Base-by-base conservation (phyloP, 2,329 filamentous ascomycete species). In the Alternaria metachromatica region DNA sequence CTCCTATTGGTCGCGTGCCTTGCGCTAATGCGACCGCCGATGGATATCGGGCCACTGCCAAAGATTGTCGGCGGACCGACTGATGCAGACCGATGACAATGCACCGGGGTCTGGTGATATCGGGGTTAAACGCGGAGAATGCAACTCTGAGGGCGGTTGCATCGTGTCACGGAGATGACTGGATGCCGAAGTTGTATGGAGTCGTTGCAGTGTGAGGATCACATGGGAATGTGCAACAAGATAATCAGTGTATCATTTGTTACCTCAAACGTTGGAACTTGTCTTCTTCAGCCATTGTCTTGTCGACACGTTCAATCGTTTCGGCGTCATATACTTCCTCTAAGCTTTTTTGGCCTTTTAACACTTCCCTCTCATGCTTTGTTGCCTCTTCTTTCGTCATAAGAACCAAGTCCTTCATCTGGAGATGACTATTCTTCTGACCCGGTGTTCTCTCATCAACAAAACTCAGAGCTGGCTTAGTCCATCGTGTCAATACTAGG, bases 361-460 rank as follows among this genome's bases (percentile, higher is more conserved):
- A 83, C 1, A 98, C 86, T 74, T 93, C 69, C 78, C 89, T 92
- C 77, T 96, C 92, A 79, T 99, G 96, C 62, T 87, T 85, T 15
- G 85, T 82, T 4, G 92, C 92, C 80, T 97, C 94, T 65, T 97
- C 94, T 78, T 94, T 97, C 1, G 94, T 97, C 92, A 97, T 93
- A 72, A 92, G 92, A 0, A 97, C 94, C 64, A 97, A 77, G 49
- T 97, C 90, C 26, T 86, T 85, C 71, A 95, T 80, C 30, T 84
- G 80, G 5, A 98, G 71, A 3, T 85, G 87, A n/a, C 92, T 90
- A 49, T 86, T 89, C 75, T 92, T 96, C 78, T 98, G 94, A 21
- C 90, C 88, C n/a, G 89, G 86, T 44, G 88, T 87, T 30, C 85
- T 86, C 58, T 87, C 84, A 45, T 94, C 90, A 13, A 93, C 83